These are phyloP conservation scores for Aspergillus japonicus DNA, from an alignment of 2,329 filamentous ascomycete genomes.

Conservation along the genomic window DNA sequence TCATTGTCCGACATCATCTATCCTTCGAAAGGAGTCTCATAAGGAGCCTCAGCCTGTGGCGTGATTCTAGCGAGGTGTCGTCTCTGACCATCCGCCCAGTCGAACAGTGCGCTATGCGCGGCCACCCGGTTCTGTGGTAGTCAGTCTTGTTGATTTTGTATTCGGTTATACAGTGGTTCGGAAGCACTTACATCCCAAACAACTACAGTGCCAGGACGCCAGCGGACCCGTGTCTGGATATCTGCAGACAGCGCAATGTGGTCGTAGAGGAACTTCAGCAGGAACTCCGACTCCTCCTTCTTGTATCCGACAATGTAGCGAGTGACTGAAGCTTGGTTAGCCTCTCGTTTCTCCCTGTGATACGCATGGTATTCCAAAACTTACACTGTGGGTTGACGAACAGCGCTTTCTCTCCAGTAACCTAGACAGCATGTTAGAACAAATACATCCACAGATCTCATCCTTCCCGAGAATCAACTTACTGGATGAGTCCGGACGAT, in stretches of 20 bases:
- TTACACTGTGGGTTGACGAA: constrained; percentile 81
- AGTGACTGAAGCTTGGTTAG: constrained; percentile 57
- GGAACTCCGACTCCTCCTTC: constrained; percentile 77
- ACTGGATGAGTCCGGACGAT: constrained; percentile 76
- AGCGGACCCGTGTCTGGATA: constrained; percentile 72
- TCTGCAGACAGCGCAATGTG: constrained; percentile 71
- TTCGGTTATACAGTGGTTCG: not conserved
- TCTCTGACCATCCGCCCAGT: constrained; percentile 77
- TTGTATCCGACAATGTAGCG: constrained; percentile 78
- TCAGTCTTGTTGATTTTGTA: constrained; percentile 7
- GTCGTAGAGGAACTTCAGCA: constrained; percentile 75
- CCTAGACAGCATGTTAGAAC: constrained; percentile 12
- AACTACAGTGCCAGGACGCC: constrained; percentile 76
- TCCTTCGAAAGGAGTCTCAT: constrained; percentile 62
- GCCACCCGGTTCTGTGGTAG: constrained; percentile 65
- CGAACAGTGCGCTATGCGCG: constrained; percentile 73
- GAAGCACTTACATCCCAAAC: constrained; percentile 66
- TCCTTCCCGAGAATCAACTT: not conserved
- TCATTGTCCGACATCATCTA: constrained; percentile 9
- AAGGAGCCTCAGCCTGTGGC: constrained; percentile 75
- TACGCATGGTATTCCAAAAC: constrained; percentile 22
- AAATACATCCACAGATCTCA: not conserved
- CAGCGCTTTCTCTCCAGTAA: constrained; percentile 78
- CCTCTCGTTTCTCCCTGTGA: not conserved
- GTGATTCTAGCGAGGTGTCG: constrained; percentile 80